Conservation (phyloP, 2,329 filamentous ascomycete genomes). For the Pseudogymnoascus pannorum region DNA sequence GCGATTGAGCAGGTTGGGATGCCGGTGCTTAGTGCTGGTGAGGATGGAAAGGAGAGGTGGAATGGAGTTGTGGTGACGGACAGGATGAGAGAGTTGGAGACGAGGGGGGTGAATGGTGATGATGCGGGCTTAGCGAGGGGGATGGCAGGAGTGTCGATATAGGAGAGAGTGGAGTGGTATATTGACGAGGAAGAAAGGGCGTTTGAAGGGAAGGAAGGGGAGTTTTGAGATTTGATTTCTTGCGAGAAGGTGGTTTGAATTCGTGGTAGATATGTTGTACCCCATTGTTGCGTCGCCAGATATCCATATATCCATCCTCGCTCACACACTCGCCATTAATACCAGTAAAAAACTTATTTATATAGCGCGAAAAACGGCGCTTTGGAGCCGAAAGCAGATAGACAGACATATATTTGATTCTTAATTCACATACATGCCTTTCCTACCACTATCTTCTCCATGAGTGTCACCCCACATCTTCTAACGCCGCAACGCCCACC, state of each 20-base stretch:
- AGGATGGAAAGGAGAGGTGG: slow-evolving; percentile 49
- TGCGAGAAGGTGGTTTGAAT: neutral
- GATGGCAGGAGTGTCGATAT: neutral
- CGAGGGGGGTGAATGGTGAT: neutral
- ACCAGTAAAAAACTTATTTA: neutral
- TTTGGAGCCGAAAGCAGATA: neutral
- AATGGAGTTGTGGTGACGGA: slow-evolving; percentile 49
- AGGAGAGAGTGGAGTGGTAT: neutral
- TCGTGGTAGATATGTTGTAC: neutral
- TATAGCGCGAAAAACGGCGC: neutral
- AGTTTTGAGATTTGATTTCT: neutral
- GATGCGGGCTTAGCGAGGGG: neutral
- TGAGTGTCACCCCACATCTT: neutral
- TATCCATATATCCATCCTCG: neutral
- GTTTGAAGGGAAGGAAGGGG: neutral
- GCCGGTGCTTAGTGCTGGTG: slow-evolving; percentile 47
- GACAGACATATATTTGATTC: neutral
- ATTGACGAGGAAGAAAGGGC: neutral
- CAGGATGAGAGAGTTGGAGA: slow-evolving; percentile 44
- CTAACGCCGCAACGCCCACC: neutral
- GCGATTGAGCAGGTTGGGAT: slow-evolving; percentile 92
- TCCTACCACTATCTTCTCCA: neutral
- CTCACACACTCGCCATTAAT: neutral
- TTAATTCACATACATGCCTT: neutral
- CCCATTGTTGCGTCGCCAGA: neutral